These are phyloP conservation scores for Oryza longistaminata DNA, from an alignment of 176 grass and related monocot genomes.

Conservation along the genomic window DNA sequence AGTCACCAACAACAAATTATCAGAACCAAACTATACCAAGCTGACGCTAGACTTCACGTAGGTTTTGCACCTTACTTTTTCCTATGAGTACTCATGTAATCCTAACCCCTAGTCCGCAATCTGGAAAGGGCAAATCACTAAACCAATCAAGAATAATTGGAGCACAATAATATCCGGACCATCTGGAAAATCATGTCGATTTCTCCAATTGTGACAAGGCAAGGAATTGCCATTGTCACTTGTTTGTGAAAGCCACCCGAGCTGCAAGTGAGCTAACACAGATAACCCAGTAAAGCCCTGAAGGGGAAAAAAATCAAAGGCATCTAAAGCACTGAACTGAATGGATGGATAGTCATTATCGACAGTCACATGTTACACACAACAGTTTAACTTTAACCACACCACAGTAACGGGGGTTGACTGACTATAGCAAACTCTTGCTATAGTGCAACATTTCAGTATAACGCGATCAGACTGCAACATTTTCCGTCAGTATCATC, in stretches of 20 bases:
- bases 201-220: not conserved
- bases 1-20: too few species aligned
- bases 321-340: not conserved
- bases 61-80: too few species aligned
- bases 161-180: not conserved
- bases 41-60: too few species aligned
- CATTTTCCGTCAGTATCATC: not conserved
- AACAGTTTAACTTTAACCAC: not conserved
- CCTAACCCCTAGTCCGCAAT: not conserved
- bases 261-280: not conserved
- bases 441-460: not conserved
- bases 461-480: not conserved
- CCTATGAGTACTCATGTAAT: too few species aligned
- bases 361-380: not conserved
- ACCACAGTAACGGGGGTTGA: not conserved
- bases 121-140: not conserved
- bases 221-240: not conserved
- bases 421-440: not conserved
- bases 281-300: not conserved
- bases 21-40: too few species aligned
- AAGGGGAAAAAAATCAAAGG: not conserved
- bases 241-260: not conserved
- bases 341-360: not conserved
- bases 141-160: not conserved
- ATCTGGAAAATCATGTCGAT: not conserved